These are phyloP conservation scores for Russula lepida DNA, from an alignment of 768 basidiomycete genomes.

Conservation along the genomic window DNA sequence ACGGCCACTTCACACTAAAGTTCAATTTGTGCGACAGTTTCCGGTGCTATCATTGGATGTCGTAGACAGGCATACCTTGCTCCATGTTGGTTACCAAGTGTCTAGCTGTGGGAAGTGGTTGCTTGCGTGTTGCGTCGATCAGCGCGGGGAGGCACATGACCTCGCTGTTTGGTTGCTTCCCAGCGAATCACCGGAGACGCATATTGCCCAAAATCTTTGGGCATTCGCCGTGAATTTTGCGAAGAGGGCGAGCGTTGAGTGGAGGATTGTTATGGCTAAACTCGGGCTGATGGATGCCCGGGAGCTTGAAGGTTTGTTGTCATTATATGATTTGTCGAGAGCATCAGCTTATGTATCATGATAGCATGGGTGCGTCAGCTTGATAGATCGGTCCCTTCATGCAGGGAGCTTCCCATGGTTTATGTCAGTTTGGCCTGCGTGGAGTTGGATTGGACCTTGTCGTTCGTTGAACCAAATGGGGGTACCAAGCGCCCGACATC, in stretches of 20 bases:
- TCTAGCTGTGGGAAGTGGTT: slow-evolving; percentile 71
- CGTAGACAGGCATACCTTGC: slow-evolving; percentile 47
- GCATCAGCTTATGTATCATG: background rate
- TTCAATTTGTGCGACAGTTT: slow-evolving; percentile 34
- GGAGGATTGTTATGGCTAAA: slow-evolving; percentile 69
- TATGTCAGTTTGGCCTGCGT: slow-evolving; percentile 56
- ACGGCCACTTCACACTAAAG: slow-evolving; percentile 31
- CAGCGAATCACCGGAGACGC: slow-evolving; percentile 39
- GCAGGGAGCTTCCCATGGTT: slow-evolving; percentile 39
- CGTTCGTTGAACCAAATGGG: slow-evolving; percentile 36
- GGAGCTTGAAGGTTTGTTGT: slow-evolving; percentile 60
- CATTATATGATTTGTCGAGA: background rate
- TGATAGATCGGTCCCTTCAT: slow-evolving; percentile 32
- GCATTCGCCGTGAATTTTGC: slow-evolving; percentile 56
- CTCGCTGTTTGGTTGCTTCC: slow-evolving; percentile 59
- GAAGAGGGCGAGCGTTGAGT: slow-evolving; percentile 62
- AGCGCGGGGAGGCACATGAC: slow-evolving; percentile 69
- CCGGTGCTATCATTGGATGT: slow-evolving; percentile 41
- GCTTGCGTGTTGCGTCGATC: slow-evolving; percentile 63
- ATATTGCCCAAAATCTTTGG: slow-evolving; percentile 58
- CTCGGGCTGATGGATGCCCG: slow-evolving; percentile 48
- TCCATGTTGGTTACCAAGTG: slow-evolving; percentile 70
- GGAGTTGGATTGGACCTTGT: slow-evolving; percentile 52
- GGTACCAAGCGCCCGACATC: slow-evolving; percentile 22
- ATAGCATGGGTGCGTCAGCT: slow-evolving; percentile 63